Conservation (phyloP, 106 monocot genomes). For the Triglochin maritima region DNA sequence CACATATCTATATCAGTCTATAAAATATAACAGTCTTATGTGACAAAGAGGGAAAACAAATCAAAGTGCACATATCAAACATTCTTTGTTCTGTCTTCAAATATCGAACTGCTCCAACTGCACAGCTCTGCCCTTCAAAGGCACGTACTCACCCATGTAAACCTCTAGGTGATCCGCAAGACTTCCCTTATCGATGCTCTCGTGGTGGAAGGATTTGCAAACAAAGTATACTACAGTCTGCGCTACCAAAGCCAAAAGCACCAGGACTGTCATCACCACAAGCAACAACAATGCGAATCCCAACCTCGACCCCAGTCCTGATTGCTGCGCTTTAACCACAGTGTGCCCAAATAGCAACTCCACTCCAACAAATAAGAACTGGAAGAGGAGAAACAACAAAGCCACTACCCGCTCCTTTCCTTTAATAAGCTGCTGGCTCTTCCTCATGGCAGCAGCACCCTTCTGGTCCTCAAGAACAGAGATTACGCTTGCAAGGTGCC, state of each 20-base stretch:
- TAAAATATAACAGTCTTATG: no score
- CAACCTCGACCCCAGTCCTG: slow-evolving; percentile 5
- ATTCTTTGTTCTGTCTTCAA: slow-evolving; percentile 6
- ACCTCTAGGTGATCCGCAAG: slow-evolving; percentile 81
- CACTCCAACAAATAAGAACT: slow-evolving; percentile 29
- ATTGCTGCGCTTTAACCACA: slow-evolving; percentile 24
- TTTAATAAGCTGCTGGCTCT: slow-evolving; percentile 19
- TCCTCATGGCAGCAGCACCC: slow-evolving; percentile 18
- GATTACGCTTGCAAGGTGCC: slow-evolving; percentile 29
- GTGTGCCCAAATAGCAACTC: slow-evolving; percentile 40
- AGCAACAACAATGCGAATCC: slow-evolving; percentile 21
- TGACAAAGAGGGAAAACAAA: no score
- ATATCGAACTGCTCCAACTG: slow-evolving; percentile 58
- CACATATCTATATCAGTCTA: no score
- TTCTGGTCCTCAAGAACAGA: slow-evolving; percentile 23
- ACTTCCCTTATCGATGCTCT: slow-evolving; percentile 79
- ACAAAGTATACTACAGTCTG: slow-evolving; percentile 88
- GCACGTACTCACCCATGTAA: slow-evolving; percentile 74
- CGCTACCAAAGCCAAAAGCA: slow-evolving; percentile 52
- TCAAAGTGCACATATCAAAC: no score
- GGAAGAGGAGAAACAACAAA: slow-evolving; percentile 41
- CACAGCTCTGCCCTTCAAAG: slow-evolving; percentile 60
- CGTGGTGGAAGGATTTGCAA: slow-evolving; percentile 86
- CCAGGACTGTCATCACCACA: slow-evolving; percentile 20
- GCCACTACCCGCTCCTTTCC: slow-evolving; percentile 47